phyloP scores from a whole-genome alignment of 1,284 basidiomycete genomes.

The Pseudozyma thailandica region DNA sequence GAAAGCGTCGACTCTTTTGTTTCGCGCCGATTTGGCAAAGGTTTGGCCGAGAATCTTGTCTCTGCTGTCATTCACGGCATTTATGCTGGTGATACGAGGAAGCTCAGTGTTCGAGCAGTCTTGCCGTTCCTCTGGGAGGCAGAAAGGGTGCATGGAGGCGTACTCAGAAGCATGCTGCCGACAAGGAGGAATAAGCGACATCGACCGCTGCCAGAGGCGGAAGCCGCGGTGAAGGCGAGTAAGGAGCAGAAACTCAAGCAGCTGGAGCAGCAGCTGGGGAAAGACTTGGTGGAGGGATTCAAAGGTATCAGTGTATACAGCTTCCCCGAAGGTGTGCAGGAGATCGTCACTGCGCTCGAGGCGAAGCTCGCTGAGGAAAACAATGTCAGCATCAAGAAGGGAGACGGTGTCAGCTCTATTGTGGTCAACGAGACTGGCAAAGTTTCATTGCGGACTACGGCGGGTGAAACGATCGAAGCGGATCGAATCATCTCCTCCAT shows the following conservation, averaged over 20 bases:
- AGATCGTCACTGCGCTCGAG: slow-evolving; percentile 75
- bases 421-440: slow-evolving; percentile 73
- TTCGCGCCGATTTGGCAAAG: slow-evolving; percentile 78
- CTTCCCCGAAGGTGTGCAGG: slow-evolving; percentile 80
- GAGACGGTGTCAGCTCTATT: slow-evolving; percentile 68
- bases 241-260: slow-evolving; percentile 33
- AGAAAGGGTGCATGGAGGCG: slow-evolving; percentile 77
- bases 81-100: slow-evolving; percentile 84
- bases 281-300: slow-evolving; percentile 71
- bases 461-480: slow-evolving; percentile 22
- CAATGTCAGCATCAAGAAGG: slow-evolving; percentile 75
- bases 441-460: slow-evolving; percentile 5
- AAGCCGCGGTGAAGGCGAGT: slow-evolving; percentile 22
- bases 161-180: slow-evolving; percentile 75
- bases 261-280: slow-evolving; percentile 70
- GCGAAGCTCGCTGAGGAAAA: slow-evolving; percentile 70
- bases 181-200: slow-evolving; percentile 43
- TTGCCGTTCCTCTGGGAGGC: slow-evolving; percentile 80
- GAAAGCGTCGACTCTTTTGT: slow-evolving; percentile 86
- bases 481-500: slow-evolving; percentile 69
- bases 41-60: slow-evolving; percentile 79
- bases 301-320: slow-evolving; percentile 79
- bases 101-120: slow-evolving; percentile 79
- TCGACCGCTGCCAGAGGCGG: slow-evolving; percentile 17
- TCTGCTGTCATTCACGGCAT: slow-evolving; percentile 91